Evolutionary conservation across 2,329 filamentous ascomycete species (phyloP).

Genomic region (Ophiocordyceps camponoti-floridani): DNA sequence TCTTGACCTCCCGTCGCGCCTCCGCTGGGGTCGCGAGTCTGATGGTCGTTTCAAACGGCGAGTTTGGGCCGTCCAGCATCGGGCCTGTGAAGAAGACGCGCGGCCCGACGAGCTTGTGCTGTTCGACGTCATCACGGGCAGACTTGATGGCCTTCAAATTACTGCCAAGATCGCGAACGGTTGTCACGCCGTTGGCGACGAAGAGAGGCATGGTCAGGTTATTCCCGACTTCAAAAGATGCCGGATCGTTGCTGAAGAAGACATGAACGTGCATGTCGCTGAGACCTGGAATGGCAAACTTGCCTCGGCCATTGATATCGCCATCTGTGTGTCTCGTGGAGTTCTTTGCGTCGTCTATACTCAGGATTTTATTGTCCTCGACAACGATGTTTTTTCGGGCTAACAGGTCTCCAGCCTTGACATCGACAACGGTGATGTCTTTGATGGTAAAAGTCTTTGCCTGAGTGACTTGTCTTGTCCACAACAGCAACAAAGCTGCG

Average conservation of each 20-base stretch:
- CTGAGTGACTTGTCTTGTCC: background rate
- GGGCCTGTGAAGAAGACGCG: constrained; percentile 1
- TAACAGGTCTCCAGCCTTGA: background rate
- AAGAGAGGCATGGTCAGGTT: background rate
- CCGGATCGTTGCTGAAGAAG: background rate
- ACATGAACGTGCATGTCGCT: constrained; percentile 1
- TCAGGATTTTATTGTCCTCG: background rate
- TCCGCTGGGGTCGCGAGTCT: background rate
- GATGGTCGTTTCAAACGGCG: background rate
- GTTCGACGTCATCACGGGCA: background rate
- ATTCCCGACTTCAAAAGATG: background rate
- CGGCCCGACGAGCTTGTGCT: background rate
- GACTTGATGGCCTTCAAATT: background rate
- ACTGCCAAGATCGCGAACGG: constrained; percentile 1
- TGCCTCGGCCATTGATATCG: background rate
- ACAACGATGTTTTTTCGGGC: background rate
- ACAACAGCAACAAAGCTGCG: background rate
- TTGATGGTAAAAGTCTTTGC: background rate
- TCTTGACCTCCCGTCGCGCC: background rate
- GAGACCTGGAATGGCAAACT: background rate
- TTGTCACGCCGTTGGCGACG: background rate
- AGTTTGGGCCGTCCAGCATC: background rate
- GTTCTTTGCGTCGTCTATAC: background rate
- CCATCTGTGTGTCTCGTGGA: background rate
- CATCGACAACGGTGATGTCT: background rate